phyloP scores from a whole-genome alignment of 371 early-diverging fungal genomes.

The Rhizopus sp. region DNA sequence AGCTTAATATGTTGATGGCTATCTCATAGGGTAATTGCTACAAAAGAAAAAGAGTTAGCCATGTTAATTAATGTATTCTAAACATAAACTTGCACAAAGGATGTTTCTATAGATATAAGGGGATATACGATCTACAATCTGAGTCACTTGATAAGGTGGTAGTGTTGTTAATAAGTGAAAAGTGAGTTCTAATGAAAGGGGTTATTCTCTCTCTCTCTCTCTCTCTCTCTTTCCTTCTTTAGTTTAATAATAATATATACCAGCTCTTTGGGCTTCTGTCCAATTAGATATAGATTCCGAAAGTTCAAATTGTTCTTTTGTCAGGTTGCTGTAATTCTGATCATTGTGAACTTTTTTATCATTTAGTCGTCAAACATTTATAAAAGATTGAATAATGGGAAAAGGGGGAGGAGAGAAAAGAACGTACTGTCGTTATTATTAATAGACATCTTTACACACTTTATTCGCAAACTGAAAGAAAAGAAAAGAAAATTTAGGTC shows the following conservation, averaged over 20 bases:
- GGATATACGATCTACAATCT: conserved; percentile 31
- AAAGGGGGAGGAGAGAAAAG: too few species aligned
- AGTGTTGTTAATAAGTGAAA: conserved; percentile 20
- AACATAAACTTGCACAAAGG: conserved; percentile 38
- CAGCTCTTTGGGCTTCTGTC: conserved; percentile 67
- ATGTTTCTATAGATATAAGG: conserved; percentile 68
- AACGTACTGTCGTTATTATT: too few species aligned
- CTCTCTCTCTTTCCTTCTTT: not conserved
- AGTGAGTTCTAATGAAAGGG: conserved; percentile 13
- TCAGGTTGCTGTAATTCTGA: not conserved
- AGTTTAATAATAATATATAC: conserved; percentile 17
- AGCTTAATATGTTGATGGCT: conserved; percentile 60
- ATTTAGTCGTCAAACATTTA: not conserved
- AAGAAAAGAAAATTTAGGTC: too few species aligned
- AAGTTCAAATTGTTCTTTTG: conserved; percentile 50
- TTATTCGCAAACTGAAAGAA: too few species aligned
- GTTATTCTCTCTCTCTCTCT: not conserved
- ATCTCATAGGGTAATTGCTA: conserved; percentile 64
- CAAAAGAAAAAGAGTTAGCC: not conserved
- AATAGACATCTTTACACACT: too few species aligned
- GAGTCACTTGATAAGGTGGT: conserved; percentile 13
- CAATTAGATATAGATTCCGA: conserved; percentile 49
- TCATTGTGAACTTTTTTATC: not conserved
- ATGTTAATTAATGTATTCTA: not conserved
- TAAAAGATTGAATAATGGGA: not conserved